Percentiles rank a stretch among this genome's conserved stretches.
Conservation (phyloP, 2,329 filamentous ascomycete species). For the Rhytidhysteron rufulum region DNA sequence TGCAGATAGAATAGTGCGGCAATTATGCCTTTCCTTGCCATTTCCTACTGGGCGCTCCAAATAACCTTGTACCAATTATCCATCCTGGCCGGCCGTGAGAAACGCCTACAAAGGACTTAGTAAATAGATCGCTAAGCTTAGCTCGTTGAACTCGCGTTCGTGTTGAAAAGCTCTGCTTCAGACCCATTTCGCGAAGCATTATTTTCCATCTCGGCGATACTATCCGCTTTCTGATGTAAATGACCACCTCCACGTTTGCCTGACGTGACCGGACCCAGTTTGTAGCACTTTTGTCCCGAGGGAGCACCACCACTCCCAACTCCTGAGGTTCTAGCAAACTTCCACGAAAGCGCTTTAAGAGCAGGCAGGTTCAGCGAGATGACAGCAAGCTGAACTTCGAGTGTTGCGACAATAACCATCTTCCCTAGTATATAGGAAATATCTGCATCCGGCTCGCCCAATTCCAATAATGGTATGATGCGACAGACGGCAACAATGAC, state of each 20-base stretch:
- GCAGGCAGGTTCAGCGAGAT: slow-evolving; percentile 30
- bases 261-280: slow-evolving; percentile 6
- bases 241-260: background rate
- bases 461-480: slow-evolving; percentile 16
- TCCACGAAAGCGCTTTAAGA: slow-evolving; percentile 28
- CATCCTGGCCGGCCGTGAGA: too few species aligned
- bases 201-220: slow-evolving; percentile 10
- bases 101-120: too few species aligned
- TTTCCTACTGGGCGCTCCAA: too few species aligned
- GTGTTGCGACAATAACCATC: slow-evolving; percentile 27
- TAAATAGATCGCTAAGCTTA: too few species aligned
- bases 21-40: too few species aligned
- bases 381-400: slow-evolving; percentile 31
- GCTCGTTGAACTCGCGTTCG: too few species aligned
- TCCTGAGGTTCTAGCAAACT: slow-evolving; percentile 7
- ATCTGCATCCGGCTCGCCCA: slow-evolving; percentile 19
- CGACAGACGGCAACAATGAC: slow-evolving; percentile 19
- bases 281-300: slow-evolving; percentile 7
- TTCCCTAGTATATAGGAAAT: slow-evolving; percentile 27
- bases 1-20: too few species aligned
- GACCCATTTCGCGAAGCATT: slow-evolving; percentile 9
- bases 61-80: too few species aligned
- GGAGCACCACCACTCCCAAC: slow-evolving; percentile 2
- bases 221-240: slow-evolving; percentile 8
- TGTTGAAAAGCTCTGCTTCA: slow-evolving; percentile 14